Percentiles rank a stretch among this genome's conserved stretches.
These are phyloP conservation scores for Acanthamoeba castellanii DNA, from an alignment of 208 protist species.

Conservation along the genomic window DNA sequence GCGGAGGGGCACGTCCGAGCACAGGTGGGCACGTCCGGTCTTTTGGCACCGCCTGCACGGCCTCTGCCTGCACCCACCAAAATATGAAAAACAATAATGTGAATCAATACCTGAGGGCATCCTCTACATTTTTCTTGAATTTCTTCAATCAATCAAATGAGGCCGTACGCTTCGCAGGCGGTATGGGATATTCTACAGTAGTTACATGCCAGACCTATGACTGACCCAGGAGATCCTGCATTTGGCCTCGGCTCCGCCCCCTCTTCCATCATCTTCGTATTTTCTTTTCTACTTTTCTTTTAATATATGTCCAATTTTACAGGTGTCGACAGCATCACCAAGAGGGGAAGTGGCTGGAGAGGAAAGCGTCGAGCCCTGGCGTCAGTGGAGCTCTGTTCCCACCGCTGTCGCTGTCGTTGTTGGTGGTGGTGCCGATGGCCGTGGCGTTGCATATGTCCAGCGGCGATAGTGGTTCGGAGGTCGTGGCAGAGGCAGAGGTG, in stretches of 20 bases:
- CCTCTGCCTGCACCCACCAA: background rate
- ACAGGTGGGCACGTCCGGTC: conserved; percentile 20
- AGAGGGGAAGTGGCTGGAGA: background rate
- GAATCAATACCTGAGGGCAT: too few species aligned
- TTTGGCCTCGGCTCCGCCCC: background rate
- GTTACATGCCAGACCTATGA: conserved; percentile 43
- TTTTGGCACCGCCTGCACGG: conserved; percentile 33
- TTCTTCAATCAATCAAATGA: too few species aligned
- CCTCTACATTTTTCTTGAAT: background rate
- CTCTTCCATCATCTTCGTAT: background rate
- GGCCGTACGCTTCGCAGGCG: conserved; percentile 28
- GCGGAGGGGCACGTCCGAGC: conserved; percentile 49
- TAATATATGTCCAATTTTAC: background rate
- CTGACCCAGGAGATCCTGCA: background rate
- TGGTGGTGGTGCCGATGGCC: too few species aligned
- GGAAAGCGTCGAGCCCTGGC: background rate
- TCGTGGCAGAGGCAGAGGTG: background rate
- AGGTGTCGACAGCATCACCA: background rate
- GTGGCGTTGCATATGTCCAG: background rate
- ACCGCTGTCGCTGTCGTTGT: background rate
- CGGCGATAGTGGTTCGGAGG: background rate
- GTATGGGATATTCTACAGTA: conserved; percentile 5
- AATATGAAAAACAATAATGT: background rate
- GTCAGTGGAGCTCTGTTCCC: background rate
- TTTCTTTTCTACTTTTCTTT: background rate